Evolutionary conservation across 192 early-diverging fungal genomes (phyloP), one percentile per base, ranked within the genome.

Genomic region (Backusella tarrabulga): DNA sequence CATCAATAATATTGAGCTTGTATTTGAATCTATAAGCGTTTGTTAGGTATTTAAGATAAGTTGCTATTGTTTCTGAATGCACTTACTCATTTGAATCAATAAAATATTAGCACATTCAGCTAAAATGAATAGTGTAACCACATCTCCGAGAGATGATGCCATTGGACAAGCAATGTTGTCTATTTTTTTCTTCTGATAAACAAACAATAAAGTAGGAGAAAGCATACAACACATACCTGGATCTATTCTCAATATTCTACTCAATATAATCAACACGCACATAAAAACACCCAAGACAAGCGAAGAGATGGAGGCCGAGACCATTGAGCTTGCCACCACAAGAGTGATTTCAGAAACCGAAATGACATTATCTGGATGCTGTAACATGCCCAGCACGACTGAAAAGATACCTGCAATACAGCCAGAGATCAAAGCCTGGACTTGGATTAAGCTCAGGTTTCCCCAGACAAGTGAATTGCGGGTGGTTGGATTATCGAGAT

Each of bases 151-250:
- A 6, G 88, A 88, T 11, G 92, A 92, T 29, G 92, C 92, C 79
- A 93, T 80, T 17, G 92, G 92, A 34, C 91, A 92, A 17, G 92
- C 92, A 76, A 93, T 93, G 76, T 93, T 93, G 72, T 93, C 88
- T 90, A 76, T 32, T 14, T 6, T 32, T 32, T 23, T 35, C 41
- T 12, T 12, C 8, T 40, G 38, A 26, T 23, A 74, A 23, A 36
- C 40, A 11, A 60, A 66, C 29, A 77, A 67, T 19, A 56, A 56
- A 41, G 15, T 2, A 7, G n/a, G 26, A 36, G 12, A 29, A 32
- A 50, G 12, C 42, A 26, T 4, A 26, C 1, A 68, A 63, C 6
- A 74, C 60, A 50, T 82, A 90, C 88, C 95, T 32, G 96, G 96
- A 75, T 97, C 93, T 38, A 97, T 88, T 2, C 86, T 83, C 40